Percentiles rank a stretch among this genome's conserved stretches.
These are phyloP conservation scores for Fusarium sarcochroum DNA, from an alignment of 2,329 filamentous ascomycete species.

Conservation along the genomic window DNA sequence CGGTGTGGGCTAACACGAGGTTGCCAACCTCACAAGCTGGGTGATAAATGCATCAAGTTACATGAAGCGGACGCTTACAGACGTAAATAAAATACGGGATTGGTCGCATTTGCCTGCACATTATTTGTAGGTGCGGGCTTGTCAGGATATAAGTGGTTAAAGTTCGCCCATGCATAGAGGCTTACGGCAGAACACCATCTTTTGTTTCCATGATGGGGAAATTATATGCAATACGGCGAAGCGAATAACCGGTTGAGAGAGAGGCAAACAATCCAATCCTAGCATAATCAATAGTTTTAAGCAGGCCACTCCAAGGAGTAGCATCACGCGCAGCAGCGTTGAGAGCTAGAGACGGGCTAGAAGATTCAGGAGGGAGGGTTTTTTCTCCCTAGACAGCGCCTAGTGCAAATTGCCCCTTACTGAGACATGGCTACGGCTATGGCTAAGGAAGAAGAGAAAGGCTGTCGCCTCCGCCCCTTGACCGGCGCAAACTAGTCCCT, in stretches of 20 bases:
- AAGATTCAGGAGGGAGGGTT: slow-evolving; percentile 20
- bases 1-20: slow-evolving; percentile 38
- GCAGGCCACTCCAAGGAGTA: slow-evolving; percentile 5
- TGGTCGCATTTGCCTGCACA: slow-evolving; percentile 19
- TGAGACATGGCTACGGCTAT: slow-evolving; percentile 18
- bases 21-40: slow-evolving; percentile 17
- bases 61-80: slow-evolving; percentile 33
- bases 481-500: slow-evolving; percentile 7
- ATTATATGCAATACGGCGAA: slow-evolving; percentile 21
- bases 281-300: slow-evolving; percentile 29
- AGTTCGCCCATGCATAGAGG: slow-evolving; percentile 22
- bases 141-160: slow-evolving; percentile 32
- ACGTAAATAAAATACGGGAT: slow-evolving; percentile 25
- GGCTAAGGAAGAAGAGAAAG: neutral
- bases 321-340: slow-evolving; percentile 35
- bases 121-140: slow-evolving; percentile 14
- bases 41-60: slow-evolving; percentile 31
- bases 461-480: slow-evolving; percentile 20
- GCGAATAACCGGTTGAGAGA: neutral
- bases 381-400: neutral
- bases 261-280: slow-evolving; percentile 10
- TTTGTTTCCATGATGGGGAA: slow-evolving; percentile 1
- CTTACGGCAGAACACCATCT: slow-evolving; percentile 39
- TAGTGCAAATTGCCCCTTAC: slow-evolving; percentile 22
- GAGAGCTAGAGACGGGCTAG: slow-evolving; percentile 34